Base-by-base conservation (phyloP, 2,329 filamentous ascomycete genomes). In the Domatiomyces globalis region DNA sequence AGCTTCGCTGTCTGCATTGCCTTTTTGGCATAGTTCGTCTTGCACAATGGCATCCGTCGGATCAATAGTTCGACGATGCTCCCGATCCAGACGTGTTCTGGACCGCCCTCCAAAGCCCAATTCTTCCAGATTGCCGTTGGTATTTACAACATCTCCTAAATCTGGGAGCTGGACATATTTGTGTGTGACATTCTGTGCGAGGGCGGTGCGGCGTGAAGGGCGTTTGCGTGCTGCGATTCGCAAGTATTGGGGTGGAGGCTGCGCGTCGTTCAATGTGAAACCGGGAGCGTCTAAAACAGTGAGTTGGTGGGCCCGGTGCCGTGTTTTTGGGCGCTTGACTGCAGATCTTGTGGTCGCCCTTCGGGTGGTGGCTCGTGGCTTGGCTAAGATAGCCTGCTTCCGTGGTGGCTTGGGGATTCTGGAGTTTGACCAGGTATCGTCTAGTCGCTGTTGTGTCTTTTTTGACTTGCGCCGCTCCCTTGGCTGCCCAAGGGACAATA, bases 91-190 rank as follows among this genome's bases (percentile, higher is more conserved):
- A 20, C n/a, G 10, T 9, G 18, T 27, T 45, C 43, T n/a, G 4
- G 22, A 20, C 9, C 4, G 9, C 8, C 42, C 51, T 36, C 45
- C 43, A 27, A 15, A 62, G 56, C 64, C 71, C 79, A 78, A 81
- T 51, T 73, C 66, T 45, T 61, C 64, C 48, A 81, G 65, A 2
- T 69, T 67, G 29, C 61, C 56, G 48, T 71, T 74, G 6, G 75
- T 75, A 58, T 81, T 78, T 46, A 70, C 65, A 0, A 77, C 80
- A 54, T 82, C 79, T 7, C 66, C 58, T 29, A 63, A 65, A 20
- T 73, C 78, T 15, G 71, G 72, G 22, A 81, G 63, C 49, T 70
- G 68, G 48, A 81, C 67, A 39, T 73, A 66, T 57, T 80, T 80
- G 48, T 66, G 64, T 19, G 66, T 68, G 15, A 74, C 76, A 44